These are phyloP conservation scores for Fragilaria radians DNA, from an alignment of 108 stramenopile species.

Conservation along the genomic window DNA sequence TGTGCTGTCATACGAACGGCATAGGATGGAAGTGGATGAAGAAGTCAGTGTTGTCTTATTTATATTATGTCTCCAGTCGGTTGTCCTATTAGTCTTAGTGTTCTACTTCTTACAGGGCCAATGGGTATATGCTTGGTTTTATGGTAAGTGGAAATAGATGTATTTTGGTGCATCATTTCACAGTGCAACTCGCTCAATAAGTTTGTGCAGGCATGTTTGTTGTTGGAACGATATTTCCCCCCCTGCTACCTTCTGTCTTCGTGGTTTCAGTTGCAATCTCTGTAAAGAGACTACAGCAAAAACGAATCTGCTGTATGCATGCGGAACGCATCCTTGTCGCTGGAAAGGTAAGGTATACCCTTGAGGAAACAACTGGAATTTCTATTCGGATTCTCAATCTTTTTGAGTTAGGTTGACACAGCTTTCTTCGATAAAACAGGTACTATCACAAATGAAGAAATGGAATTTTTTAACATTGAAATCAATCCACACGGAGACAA, in stretches of 20 bases:
- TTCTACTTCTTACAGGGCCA: conserved; percentile 33
- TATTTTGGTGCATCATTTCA: too few species aligned
- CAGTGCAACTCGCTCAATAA: too few species aligned
- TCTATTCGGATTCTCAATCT: too few species aligned
- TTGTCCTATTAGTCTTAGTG: conserved; percentile 32
- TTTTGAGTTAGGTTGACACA: neutral
- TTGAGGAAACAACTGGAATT: too few species aligned
- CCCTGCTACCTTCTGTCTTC: conserved; percentile 60
- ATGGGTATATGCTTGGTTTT: conserved; percentile 45
- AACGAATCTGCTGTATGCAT: conserved; percentile 61
- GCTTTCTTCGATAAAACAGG: conserved; percentile 87
- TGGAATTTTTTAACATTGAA: conserved; percentile 26
- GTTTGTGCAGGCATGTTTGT: conserved; percentile 11
- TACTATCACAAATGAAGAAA: conserved; percentile 61
- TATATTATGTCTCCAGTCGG: conserved; percentile 38
- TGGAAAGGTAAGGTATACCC: conserved; percentile 47
- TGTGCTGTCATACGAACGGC: conserved; percentile 51
- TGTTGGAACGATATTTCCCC: conserved; percentile 37
- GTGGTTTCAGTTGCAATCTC: conserved; percentile 59
- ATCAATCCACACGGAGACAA: neutral
- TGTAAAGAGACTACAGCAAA: conserved; percentile 36
- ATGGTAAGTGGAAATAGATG: conserved; percentile 23
- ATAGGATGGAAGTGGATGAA: conserved; percentile 59
- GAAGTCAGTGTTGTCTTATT: conserved; percentile 50
- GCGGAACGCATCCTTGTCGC: conserved; percentile 65